Percentiles rank a stretch among this genome's conserved stretches.
Evolutionary conservation across 1,284 basidiomycete genomes (phyloP).

Genomic region (Tilletia indica): DNA sequence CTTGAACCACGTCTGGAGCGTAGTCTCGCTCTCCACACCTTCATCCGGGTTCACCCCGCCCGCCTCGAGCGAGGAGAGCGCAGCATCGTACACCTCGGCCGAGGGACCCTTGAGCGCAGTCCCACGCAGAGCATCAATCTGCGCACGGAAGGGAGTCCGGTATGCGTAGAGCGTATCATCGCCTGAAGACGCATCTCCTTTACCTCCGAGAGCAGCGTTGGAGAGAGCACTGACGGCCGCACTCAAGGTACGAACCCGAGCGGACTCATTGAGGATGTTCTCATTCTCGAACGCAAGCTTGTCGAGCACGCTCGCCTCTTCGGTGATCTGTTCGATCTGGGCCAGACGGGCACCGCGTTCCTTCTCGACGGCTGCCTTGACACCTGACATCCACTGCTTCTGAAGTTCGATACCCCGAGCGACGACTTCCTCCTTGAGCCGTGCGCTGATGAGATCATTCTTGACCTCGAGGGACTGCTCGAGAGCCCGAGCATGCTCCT

Average conservation of each 20-base stretch:
- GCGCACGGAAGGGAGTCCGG: conserved; percentile 78
- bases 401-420: conserved; percentile 96
- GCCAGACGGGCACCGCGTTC: conserved; percentile 93
- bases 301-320: conserved; percentile 85
- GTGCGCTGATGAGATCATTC: conserved; percentile 80
- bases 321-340: conserved; percentile 88
- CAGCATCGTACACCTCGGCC: conserved; percentile 57
- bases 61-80: conserved; percentile 60
- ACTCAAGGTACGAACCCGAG: conserved; percentile 73
- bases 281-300: conserved; percentile 87
- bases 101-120: neutral
- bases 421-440: conserved; percentile 89
- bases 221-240: conserved; percentile 56
- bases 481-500: conserved; percentile 80
- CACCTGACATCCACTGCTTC: conserved; percentile 89
- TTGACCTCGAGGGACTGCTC: conserved; percentile 82
- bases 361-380: conserved; percentile 92
- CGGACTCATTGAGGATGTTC: conserved; percentile 80
- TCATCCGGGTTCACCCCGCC: conserved; percentile 69
- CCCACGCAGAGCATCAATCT: conserved; percentile 73
- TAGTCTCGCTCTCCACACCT: conserved; percentile 85
- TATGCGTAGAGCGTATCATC: conserved; percentile 63
- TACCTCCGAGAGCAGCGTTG: conserved; percentile 24
- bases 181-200: conserved; percentile 65
- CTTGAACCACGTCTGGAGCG: conserved; percentile 85